Conservation (phyloP, 768 basidiomycete species). For the Boletus pseudo-olivaceus region DNA sequence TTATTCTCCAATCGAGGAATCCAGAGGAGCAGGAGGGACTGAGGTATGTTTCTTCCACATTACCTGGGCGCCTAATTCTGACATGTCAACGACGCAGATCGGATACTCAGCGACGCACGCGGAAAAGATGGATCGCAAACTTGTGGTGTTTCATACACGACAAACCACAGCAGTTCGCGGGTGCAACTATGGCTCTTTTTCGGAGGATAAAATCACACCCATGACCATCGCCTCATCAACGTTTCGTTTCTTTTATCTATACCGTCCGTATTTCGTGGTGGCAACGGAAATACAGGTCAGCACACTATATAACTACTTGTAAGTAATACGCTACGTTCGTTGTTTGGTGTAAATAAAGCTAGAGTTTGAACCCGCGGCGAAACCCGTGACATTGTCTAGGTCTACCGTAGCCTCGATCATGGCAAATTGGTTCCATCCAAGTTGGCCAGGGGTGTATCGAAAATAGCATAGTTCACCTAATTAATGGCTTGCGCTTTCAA, state of each 20-base stretch:
- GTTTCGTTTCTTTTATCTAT: not conserved
- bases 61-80: not conserved
- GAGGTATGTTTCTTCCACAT: slow-evolving; percentile 10
- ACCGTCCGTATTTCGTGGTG: not conserved
- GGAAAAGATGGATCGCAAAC: slow-evolving; percentile 13
- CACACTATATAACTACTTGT: not conserved
- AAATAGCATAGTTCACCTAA: too few species aligned
- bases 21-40: slow-evolving; percentile 1
- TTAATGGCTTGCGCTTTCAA: slow-evolving; percentile 38
- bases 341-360: not conserved
- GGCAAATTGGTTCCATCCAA: too few species aligned
- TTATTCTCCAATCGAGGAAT: slow-evolving; percentile 1
- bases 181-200: slow-evolving; percentile 11
- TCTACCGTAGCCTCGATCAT: slow-evolving; percentile 34
- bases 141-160: slow-evolving; percentile 12
- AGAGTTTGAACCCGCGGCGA: slow-evolving; percentile 55
- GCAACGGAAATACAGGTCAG: not conserved
- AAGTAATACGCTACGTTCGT: slow-evolving; percentile 3
- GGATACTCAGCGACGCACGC: not conserved
- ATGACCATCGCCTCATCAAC: slow-evolving; percentile 7
- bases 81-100: slow-evolving; percentile 2
- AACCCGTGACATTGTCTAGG: slow-evolving; percentile 53
- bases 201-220: slow-evolving; percentile 5
- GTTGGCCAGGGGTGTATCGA: too few species aligned
- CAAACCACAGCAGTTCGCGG: slow-evolving; percentile 6